Percentiles rank a stretch among this genome's conserved stretches.
These are phyloP conservation scores for Peziza echinospora DNA, from an alignment of 495 filamentous ascomycete species.

Conservation along the genomic window DNA sequence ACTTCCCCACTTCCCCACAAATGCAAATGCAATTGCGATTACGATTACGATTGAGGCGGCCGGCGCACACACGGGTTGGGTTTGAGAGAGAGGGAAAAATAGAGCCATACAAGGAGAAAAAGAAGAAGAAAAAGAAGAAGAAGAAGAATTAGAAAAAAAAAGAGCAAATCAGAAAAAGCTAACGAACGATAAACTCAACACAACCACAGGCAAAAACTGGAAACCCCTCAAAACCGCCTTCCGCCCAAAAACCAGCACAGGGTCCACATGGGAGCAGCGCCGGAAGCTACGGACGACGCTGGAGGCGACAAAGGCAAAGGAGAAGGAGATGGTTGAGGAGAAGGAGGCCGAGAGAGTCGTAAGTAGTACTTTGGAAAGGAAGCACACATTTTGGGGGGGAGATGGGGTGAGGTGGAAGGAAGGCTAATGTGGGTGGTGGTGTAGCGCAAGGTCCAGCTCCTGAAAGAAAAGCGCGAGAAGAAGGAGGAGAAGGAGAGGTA, in stretches of 20 bases:
- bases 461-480: conserved; percentile 59
- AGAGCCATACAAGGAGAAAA: no score
- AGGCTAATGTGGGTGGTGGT: neutral
- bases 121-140: no score
- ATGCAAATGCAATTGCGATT: no score
- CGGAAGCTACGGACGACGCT: conserved; percentile 39
- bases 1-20: no score
- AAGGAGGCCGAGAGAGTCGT: conserved; percentile 77
- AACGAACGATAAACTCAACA: no score
- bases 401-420: neutral
- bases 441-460: conserved; percentile 11
- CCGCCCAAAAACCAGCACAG: conserved; percentile 54
- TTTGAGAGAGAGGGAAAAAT: no score
- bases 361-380: conserved; percentile 10
- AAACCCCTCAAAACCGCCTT: conserved; percentile 65
- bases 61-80: no score
- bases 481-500: conserved; percentile 90
- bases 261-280: conserved; percentile 50
- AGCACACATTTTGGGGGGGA: neutral
- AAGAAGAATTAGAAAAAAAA: no score
- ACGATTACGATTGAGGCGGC: no score
- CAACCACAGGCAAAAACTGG: conserved; percentile 90
- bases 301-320: conserved; percentile 59
- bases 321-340: conserved; percentile 89
- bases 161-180: no score